Base-by-base conservation (phyloP, 768 basidiomycete genomes). In the Psilocybe tampanensis region DNA sequence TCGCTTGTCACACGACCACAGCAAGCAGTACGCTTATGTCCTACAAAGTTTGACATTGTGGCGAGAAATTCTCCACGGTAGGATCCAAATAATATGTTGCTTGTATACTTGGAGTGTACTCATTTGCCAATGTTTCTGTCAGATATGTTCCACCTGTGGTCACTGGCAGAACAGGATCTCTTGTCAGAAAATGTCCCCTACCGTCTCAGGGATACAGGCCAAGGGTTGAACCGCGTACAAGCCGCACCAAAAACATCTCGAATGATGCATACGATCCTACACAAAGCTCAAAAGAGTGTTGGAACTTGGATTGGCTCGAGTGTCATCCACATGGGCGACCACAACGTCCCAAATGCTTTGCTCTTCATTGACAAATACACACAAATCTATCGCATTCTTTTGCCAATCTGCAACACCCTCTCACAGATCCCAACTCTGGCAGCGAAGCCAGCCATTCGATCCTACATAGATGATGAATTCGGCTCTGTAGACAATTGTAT, bases 291-390 rank as follows among this genome's bases (percentile, higher is more conserved):
- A 64, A 79, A 81, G 58, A 88, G 86, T 60, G 86, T 94, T 13
- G 92, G 92, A 0, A 80, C 80, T 34, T 94, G 92, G 92, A 83
- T 93, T 54, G 92, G 92, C 41, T 92, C 86, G 11, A 90, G 88
- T 52, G 91, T 91, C 61, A 91, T 92, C 60, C 92, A 94, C 71
- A 91, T 92, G 91, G 91, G 91, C 48, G 92, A 94, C 65, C 92
- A 86, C 69, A 86, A 90, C 64, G 89, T 92, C 19, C 89, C 89
- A 4, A 92, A 90, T 63, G 90, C 92, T 2, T 78, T 94, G 47
- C 84, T 94, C 74, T 94, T 94, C 80, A 92, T 94, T 64, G 90
- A 94, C 80, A 94, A 94, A 68, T 94, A 94, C 73, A 92, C 92
- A 12, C 92, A 94, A 68, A 89, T 94, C 47, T 94, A 94, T 73